These are phyloP conservation scores for Dipodascopsis uninucleata DNA, from an alignment of 805 yeast genomes.

Conservation along the genomic window DNA sequence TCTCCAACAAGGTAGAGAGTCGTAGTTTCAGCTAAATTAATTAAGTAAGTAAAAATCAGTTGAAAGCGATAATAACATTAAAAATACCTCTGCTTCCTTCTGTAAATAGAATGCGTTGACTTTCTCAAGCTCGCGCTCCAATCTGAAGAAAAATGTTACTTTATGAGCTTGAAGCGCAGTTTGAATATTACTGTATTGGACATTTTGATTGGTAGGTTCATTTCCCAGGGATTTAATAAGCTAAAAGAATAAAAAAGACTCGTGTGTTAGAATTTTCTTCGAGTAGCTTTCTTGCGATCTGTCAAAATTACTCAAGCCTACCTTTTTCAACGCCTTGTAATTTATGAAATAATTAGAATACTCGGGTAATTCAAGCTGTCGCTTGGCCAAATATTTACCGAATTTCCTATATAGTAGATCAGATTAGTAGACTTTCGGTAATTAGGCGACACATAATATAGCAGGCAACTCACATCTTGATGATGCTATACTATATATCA, in stretches of 20 bases:
- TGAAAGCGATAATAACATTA: neutral
- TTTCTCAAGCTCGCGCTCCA: conserved; percentile 93
- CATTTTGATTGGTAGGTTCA: conserved; percentile 35
- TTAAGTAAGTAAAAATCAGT: neutral
- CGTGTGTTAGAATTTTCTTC: too few species aligned
- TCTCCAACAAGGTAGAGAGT: conserved; percentile 69
- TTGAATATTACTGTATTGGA: conserved; percentile 40
- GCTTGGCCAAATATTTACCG: conserved; percentile 90
- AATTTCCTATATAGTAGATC: conserved; percentile 60
- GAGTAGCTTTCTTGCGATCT: too few species aligned
- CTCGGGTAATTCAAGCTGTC: conserved; percentile 93
- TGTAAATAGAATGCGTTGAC: conserved; percentile 89
- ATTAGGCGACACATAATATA: too few species aligned
- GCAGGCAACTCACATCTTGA: too few species aligned
- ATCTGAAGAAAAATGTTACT: conserved; percentile 78
- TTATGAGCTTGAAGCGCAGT: conserved; percentile 77
- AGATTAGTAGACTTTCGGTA: too few species aligned
- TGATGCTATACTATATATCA: neutral
- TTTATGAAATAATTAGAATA: conserved; percentile 91
- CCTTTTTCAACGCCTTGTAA: conserved; percentile 86
- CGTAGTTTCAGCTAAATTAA: conserved; percentile 53
- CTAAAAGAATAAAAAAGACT: conserved; percentile 24
- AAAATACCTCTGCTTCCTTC: conserved; percentile 66
- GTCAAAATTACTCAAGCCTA: too few species aligned
- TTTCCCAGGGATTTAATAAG: conserved; percentile 76